Percentiles rank a stretch among this genome's conserved stretches.
These are phyloP conservation scores for Penicillium waksmanii DNA, from an alignment of 495 filamentous ascomycete genomes.

Conservation along the genomic window DNA sequence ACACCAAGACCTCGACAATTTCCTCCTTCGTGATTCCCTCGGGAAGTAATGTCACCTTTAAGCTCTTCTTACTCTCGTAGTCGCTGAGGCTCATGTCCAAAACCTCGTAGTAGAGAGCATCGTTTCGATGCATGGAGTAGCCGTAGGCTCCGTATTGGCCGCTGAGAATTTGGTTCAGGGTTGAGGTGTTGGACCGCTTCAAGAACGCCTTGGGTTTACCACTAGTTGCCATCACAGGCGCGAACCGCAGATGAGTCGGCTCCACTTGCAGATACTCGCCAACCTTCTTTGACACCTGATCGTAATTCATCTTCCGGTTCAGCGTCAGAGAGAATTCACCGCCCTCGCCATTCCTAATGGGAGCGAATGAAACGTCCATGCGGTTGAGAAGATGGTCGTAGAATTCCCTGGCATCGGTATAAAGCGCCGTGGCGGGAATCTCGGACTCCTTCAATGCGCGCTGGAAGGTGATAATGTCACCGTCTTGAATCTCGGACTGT, in stretches of 20 bases:
- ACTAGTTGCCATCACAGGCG: constrained; percentile 72
- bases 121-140: constrained; percentile 68
- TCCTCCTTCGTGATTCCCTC: constrained; percentile 95
- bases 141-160: constrained; percentile 64
- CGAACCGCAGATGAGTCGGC: constrained; percentile 87
- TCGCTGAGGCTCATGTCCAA: constrained; percentile 93
- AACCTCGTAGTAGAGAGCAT: constrained; percentile 87
- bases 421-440: constrained; percentile 47
- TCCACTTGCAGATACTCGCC: constrained; percentile 77
- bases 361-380: constrained; percentile 62
- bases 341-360: constrained; percentile 40
- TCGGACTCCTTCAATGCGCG: constrained; percentile 65
- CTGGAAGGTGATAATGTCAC: constrained; percentile 97
- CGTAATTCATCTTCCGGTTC: constrained; percentile 87
- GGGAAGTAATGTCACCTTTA: constrained; percentile 81
- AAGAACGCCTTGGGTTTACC: constrained; percentile 75
- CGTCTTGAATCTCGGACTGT: constrained; percentile 92
- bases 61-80: constrained; percentile 82
- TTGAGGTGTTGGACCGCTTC: constrained; percentile 68
- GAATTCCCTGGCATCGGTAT: constrained; percentile 74
- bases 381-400: constrained; percentile 92
- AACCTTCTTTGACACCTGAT: constrained; percentile 84
- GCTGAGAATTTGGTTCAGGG: constrained; percentile 69
- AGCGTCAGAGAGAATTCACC: constrained; percentile 73
- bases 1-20: constrained; percentile 75